These are phyloP conservation scores for Venturia oleaginea DNA, from an alignment of 2,329 filamentous ascomycete species.

Conservation along the genomic window DNA sequence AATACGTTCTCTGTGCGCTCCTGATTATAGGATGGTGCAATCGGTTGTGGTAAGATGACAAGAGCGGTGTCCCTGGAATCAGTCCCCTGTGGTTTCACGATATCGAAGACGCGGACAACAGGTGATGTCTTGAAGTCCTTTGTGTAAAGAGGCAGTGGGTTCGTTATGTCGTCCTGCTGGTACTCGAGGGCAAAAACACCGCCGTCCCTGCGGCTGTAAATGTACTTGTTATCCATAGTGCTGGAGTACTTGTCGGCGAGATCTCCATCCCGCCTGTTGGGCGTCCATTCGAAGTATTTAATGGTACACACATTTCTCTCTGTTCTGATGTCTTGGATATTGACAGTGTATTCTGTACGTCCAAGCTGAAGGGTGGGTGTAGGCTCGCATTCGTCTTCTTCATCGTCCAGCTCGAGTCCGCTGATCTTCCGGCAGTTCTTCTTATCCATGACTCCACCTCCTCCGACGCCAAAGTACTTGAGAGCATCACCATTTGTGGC, in stretches of 20 bases:
- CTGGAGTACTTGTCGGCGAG: conserved; percentile 71
- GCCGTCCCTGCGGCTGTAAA: conserved; percentile 80
- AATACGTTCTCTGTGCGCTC: conserved; percentile 49
- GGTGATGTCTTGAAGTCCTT: conserved; percentile 60
- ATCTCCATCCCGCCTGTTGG: conserved; percentile 84
- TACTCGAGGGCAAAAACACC: conserved; percentile 73
- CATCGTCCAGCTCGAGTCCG: conserved; percentile 49
- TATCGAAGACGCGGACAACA: conserved; percentile 81
- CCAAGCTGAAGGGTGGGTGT: conserved; percentile 75
- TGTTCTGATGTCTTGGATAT: conserved; percentile 66
- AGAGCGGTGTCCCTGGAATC: conserved; percentile 63
- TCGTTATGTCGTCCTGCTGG: conserved; percentile 34
- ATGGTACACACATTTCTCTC: conserved; percentile 76
- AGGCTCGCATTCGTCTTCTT: conserved; percentile 68
- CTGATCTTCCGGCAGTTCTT: conserved; percentile 68
- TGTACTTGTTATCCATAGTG: conserved; percentile 79
- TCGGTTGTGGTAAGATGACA: conserved; percentile 77
- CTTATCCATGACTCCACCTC: conserved; percentile 57
- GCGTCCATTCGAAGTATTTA: conserved; percentile 88
- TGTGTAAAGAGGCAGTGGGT: conserved; percentile 23
- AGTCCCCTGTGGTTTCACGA: conserved; percentile 62
- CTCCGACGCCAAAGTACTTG: conserved; percentile 73
- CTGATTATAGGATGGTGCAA: conserved; percentile 44
- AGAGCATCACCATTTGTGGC: conserved; percentile 74
- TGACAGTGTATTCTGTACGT: conserved; percentile 81